These are phyloP conservation scores for Camellia sinensis DNA, from an alignment of 148 eudicot genomes.

Conservation along the genomic window DNA sequence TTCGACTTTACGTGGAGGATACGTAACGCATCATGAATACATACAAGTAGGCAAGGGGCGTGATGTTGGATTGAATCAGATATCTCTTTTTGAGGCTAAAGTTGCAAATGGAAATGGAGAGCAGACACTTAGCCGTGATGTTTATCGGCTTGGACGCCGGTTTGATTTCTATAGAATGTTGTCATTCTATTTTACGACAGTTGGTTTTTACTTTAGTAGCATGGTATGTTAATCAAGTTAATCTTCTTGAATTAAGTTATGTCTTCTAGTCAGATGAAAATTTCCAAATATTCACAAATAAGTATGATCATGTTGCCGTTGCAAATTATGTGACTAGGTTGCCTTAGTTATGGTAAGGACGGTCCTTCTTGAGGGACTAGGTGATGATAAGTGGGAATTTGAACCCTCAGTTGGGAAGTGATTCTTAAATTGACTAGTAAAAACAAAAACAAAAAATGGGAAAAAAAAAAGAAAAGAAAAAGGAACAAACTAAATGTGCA, in stretches of 20 bases:
- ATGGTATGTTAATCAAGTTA: slow-evolving; percentile 52
- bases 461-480: no score
- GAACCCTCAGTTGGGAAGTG: neutral
- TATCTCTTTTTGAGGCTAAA: slow-evolving; percentile 94
- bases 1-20: slow-evolving; percentile 90
- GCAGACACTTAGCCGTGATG: slow-evolving; percentile 97
- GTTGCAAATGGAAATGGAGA: slow-evolving; percentile 99
- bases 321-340: neutral
- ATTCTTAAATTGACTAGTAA: neutral
- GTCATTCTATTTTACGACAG: slow-evolving; percentile 95
- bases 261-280: neutral
- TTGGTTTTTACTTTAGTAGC: slow-evolving; percentile 95
- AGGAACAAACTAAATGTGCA: no score
- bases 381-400: neutral
- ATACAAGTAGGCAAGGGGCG: slow-evolving; percentile 99
- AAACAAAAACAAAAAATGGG: neutral
- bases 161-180: slow-evolving; percentile 97
- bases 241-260: neutral
- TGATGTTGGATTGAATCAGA: slow-evolving; percentile 98
- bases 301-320: neutral
- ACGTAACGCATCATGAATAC: slow-evolving; percentile 92
- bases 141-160: slow-evolving; percentile 90
- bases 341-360: neutral
- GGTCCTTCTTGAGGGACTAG: neutral
- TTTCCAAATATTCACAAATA: neutral